These are phyloP conservation scores for Pavlovales sp. DNA, from an alignment of 208 protist species.

Conservation along the genomic window DNA sequence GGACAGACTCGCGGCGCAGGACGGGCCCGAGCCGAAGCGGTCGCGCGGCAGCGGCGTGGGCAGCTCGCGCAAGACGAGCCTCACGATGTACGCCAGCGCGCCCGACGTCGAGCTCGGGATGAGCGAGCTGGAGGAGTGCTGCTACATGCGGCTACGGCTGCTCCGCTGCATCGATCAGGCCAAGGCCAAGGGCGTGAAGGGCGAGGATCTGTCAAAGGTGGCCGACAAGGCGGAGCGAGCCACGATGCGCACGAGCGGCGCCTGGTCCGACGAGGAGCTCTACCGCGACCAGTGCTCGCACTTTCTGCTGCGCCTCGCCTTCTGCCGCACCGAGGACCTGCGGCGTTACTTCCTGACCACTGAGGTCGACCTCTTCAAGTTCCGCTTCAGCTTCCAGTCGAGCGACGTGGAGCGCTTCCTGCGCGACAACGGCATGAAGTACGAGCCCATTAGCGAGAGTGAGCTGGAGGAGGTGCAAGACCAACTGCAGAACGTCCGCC, in stretches of 20 bases:
- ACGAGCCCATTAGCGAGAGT: neutral
- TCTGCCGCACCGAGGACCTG: constrained; percentile 35
- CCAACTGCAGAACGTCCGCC: neutral
- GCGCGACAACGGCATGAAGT: neutral
- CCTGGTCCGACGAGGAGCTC: neutral
- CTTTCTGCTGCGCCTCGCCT: constrained; percentile 33
- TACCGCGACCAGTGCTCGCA: constrained; percentile 22
- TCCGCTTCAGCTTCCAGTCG: neutral
- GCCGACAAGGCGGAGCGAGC: neutral
- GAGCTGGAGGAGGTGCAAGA: neutral
- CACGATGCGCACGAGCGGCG: neutral
- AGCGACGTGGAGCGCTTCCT: neutral
- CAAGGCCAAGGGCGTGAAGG: constrained; percentile 15
- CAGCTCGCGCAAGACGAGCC: no score
- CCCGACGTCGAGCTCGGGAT: neutral
- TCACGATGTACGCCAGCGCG: neutral
- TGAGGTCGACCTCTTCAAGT: constrained; percentile 35
- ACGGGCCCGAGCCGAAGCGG: neutral
- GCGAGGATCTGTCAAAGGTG: neutral
- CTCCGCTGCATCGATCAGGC: constrained; percentile 22
- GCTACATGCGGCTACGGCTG: neutral
- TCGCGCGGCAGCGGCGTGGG: no score
- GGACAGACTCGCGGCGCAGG: no score
- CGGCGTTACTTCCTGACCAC: constrained; percentile 26
- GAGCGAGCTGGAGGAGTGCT: neutral